Evolutionary conservation across 164 flowering plant species (phyloP), one percentile per base, ranked within the genome.

Genomic region (Stephania yunnanensis): DNA sequence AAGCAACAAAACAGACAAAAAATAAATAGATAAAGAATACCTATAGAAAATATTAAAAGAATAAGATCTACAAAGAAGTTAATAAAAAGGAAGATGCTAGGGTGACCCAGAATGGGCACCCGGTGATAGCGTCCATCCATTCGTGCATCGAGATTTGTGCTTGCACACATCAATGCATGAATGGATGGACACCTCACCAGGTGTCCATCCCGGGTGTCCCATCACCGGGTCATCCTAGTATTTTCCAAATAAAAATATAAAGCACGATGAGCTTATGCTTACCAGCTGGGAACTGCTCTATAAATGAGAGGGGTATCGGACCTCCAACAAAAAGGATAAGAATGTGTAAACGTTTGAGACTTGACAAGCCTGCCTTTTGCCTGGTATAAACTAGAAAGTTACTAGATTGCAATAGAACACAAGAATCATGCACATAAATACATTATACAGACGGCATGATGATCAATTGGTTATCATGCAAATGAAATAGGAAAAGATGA

Each of bases 271-370:
- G 73, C 11, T 31, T 17, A 50, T 25, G 71, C 80, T 64, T 87
- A 92, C 98, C 99, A 96, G 85, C 94, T 96, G 50, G 98, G 99
- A 81, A 96, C 98, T 75, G 99, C 99, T 82, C 98, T 87, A 76
- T 96, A 94, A 45, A 96, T 85, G 68, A 96, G 99, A 78, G 99
- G 99, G 30, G 94, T 96, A 15, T 94, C 96, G 48, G 99, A 96
- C 83, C 99, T 92, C 91, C 92, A 89, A 79, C 99, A 96, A 74
- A 87, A 96, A 11, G 98, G 99, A 81, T 96, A 96, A 74, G 89
- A 85, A 81, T 96, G 99, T 13, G 80, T 87, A 68, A 86, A 84
- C 79, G 86, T 92, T 73, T 92, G 97, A 73, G 81, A 76, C 76
- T 92, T 90, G 45, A 96, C 89, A 70, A 96, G 94, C 82, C 94